Conservation (phyloP, 805 yeast species). For the Naumovozyma baii region DNA sequence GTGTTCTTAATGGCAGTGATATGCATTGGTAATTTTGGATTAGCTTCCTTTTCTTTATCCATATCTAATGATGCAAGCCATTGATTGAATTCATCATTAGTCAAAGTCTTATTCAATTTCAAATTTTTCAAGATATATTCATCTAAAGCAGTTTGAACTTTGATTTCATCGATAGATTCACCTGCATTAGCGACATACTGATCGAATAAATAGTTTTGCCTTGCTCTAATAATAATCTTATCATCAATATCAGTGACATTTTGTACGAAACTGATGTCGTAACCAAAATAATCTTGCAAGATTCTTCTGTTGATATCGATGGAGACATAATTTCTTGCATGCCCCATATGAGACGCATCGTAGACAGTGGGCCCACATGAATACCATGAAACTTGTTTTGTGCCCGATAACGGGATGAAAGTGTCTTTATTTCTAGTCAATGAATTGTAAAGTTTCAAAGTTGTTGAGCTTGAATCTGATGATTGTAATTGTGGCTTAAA, state of each 20-base stretch:
- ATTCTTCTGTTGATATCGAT: conserved; percentile 88
- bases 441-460: conserved; percentile 66
- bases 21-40: conserved; percentile 87
- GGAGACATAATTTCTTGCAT: conserved; percentile 92
- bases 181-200: conserved; percentile 36
- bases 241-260: conserved; percentile 99
- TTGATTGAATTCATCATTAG: conserved; percentile 31
- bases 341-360: conserved; percentile 96
- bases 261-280: conserved; percentile 79
- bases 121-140: conserved; percentile 47
- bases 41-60: conserved; percentile 39
- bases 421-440: conserved; percentile 72
- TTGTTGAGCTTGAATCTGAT: conserved; percentile 35
- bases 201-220: conserved; percentile 76
- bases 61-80: conserved; percentile 49
- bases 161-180: conserved; percentile 21
- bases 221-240: conserved; percentile 87
- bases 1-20: conserved; percentile 55
- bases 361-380: conserved; percentile 98
- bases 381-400: conserved; percentile 77
- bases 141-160: conserved; percentile 37
- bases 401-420: conserved; percentile 57
- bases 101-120: conserved; percentile 29
- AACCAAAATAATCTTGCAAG: conserved; percentile 84
- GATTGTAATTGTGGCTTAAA: conserved; percentile 29